Conservation (phyloP, 768 basidiomycete species). For the Thelephora ganbajun region DNA sequence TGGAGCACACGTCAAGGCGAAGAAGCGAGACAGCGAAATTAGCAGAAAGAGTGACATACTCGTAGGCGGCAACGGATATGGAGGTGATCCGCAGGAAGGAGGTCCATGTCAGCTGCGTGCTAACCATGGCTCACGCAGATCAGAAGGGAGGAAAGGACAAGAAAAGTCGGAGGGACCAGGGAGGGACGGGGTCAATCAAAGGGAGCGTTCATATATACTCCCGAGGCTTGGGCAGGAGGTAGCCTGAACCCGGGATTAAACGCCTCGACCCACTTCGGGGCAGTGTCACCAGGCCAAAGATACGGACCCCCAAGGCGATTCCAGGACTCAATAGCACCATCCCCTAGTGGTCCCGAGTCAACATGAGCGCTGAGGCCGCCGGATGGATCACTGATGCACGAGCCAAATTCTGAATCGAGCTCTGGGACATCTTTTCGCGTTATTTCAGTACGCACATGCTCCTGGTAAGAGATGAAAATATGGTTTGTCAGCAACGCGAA, state of each 20-base stretch:
- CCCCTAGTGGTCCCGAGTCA: too few relatives aligned
- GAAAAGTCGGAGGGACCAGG: neutral
- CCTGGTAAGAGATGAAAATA: too few relatives aligned
- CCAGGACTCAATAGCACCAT: too few relatives aligned
- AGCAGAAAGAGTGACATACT: conserved; percentile 15
- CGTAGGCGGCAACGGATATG: conserved; percentile 23
- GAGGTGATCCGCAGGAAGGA: conserved; percentile 21
- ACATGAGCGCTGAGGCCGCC: neutral
- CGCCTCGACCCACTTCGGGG: too few relatives aligned
- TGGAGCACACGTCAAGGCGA: neutral
- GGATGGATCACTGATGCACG: neutral
- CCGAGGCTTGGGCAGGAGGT: too few relatives aligned
- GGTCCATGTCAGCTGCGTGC: conserved; percentile 10
- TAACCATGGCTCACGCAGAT: neutral
- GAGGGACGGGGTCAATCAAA: neutral
- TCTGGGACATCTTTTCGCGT: too few relatives aligned
- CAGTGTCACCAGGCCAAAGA: too few relatives aligned
- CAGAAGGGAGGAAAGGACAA: neutral
- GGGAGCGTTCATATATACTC: neutral
- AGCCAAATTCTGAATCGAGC: too few relatives aligned
- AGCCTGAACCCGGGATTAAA: too few relatives aligned
- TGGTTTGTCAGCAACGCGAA: too few relatives aligned
- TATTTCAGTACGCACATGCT: neutral
- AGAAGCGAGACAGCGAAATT: neutral
- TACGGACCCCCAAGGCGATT: too few relatives aligned